Evolutionary conservation across 2,329 filamentous ascomycete species (phyloP), one percentile per base, ranked within the genome.

Genomic region (Neocucurbitaria cava): DNA sequence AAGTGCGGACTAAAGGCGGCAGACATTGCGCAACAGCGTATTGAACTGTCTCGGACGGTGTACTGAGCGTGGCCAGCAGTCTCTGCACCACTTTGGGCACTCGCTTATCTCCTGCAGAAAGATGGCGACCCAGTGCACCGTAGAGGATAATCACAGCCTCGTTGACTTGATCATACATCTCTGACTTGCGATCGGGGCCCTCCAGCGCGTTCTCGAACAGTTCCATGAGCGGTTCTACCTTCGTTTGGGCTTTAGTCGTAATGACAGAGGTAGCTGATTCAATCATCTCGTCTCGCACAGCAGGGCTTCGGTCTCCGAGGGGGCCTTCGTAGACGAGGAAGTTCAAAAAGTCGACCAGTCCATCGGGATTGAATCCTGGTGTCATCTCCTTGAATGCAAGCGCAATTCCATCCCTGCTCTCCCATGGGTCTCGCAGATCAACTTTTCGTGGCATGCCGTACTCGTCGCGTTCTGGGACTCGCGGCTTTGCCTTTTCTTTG

Each of bases 111-210:
- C 92, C 92, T 7, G 87, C 78, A 63, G 90, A 86, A 54, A 99
- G 79, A 80, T 99, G 95, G 46, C 91, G 87, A 39, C 93, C 95
- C 33, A 99, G 80, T 46, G 96, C 94, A 72, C 95, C 95, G 68
- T 99, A 99, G 74, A 99, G 89, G 66, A 99, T 95, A 65, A 99
- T 93, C 47, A 99, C 93, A 17, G 96, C 95, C 77, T 99, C 95
- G 65, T 97, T 97, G 59, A 98, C 90, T 55, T 92, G 86, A 75
- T 99, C 96, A 17, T 91, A 88, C 49, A 89, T 86, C 62, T 93
- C 87, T 0, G 89, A 92, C 52, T 87, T 89, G 71, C 89, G 91
- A 73, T 95, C 91, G 2, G 92, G 90, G 2, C 87, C 88, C 70
- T 94, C 92, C n/a, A 99, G 82, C 0, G 91, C 92, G 21, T 83